phyloP scores from a whole-genome alignment of 805 yeast genomes.

The Teunomyces barrocoloradensis region DNA sequence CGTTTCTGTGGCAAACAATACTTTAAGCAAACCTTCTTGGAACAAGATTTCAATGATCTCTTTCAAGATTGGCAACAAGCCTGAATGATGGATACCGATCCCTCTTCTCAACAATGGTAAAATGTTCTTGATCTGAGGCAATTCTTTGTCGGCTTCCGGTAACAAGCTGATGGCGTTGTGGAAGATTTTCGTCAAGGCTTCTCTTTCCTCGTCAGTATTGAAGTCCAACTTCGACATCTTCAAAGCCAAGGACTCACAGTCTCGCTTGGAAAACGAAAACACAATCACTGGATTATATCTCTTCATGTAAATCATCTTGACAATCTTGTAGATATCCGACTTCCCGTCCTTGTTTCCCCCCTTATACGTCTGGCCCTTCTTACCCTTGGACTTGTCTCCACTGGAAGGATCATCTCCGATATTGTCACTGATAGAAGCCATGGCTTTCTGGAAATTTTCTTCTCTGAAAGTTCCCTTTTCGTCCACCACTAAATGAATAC shows the following conservation, averaged over 20 bases:
- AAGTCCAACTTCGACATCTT: conserved; percentile 96
- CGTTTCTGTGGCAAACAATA: conserved; percentile 95
- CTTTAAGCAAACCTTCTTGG: conserved; percentile 95
- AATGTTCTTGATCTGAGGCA: conserved; percentile 92
- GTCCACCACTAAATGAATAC: conserved; percentile 95
- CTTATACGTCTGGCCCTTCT: conserved; percentile 77
- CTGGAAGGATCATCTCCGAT: conserved; percentile 82
- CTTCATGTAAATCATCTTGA: conserved; percentile 96
- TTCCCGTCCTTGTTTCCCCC: conserved; percentile 78
- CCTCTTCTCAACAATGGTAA: conserved; percentile 89
- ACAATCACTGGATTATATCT: conserved; percentile 97
- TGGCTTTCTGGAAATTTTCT: conserved; percentile 97
- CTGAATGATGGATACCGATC: conserved; percentile 98
- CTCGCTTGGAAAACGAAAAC: conserved; percentile 95
- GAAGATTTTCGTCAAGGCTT: conserved; percentile 84
- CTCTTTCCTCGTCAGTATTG: conserved; percentile 91
- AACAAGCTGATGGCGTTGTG: conserved; percentile 83
- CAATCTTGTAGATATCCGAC: conserved; percentile 93
- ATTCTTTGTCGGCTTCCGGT: conserved; percentile 86
- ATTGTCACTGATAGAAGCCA: conserved; percentile 85
- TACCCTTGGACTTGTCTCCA: conserved; percentile 57
- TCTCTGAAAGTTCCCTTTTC: conserved; percentile 95
- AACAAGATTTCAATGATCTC: conserved; percentile 94
- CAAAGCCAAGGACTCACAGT: conserved; percentile 90
- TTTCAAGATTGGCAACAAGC: conserved; percentile 86